Evolutionary conservation across 192 early-diverging fungal genomes (phyloP), one percentile per base, ranked within the genome.

Genomic region (Linnemannia hyalina): DNA sequence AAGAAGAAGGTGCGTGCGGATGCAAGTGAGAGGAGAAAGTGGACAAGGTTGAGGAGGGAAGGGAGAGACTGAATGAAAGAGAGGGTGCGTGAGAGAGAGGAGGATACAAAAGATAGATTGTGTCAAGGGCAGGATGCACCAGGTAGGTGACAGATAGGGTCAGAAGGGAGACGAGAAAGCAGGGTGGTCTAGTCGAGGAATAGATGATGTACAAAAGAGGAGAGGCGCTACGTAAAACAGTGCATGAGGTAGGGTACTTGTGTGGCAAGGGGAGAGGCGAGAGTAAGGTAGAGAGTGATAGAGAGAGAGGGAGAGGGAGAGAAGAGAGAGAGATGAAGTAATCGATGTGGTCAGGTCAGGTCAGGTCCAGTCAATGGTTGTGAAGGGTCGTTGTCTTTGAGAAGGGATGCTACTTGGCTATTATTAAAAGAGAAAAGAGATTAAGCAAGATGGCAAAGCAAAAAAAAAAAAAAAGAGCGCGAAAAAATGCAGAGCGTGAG

Each of bases 291-390:
- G 52, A 63, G 52, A 75, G 38, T 41, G 35, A 41, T 38, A 44
- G 6, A 44, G 52, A 32, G 29, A 52, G 36, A 26, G 46, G 18
- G 42, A 26, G 42, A 29, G 71, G 49, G 18, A 72, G 70, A 44
- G 41, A 72, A 0, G 7, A 72, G 40, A 44, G 42, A 49, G 47
- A 73, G 72, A 49, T 42, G 72, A 49, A 44, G 46, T 29, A 49
- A 73, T 47, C 29, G 46, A 15, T 32, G 42, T 32, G 42, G 42
- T 42, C 40, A 49, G 71, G n/a, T 13, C 32, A 73, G 49, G 49
- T 22, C 49, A 11, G 16, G 38, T 38, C 60, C 75, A 77, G 75
- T 77, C 36, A 35, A 77, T 68, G 75, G 75, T 32, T 68, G 60
- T 20, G 32, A 77, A 44, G 75, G 63, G 75, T 55, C 74, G 55